Evolutionary conservation across 768 basidiomycete genomes (phyloP), one percentile per base, ranked within the genome.

Genomic region (Termitomyces sp.): DNA sequence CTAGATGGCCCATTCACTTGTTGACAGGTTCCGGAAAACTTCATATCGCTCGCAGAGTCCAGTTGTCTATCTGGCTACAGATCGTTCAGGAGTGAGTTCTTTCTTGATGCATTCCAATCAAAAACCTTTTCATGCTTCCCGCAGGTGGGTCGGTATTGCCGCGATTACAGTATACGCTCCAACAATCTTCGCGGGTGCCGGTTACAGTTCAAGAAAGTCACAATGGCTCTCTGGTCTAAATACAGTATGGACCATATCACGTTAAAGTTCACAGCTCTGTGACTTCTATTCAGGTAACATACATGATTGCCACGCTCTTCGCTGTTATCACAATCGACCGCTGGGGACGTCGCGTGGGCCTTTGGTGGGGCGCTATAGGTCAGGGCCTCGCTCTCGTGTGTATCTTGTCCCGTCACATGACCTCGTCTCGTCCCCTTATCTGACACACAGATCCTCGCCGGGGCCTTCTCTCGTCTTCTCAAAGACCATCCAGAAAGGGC

Each of bases 191-290:
- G 70, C 76, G 8, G 69, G 70, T 59, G 76, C 76, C 22, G 76
- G 76, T 14, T 78, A 77, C 55, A 70, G 67, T 38, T 64, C 76
- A 18, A 66, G 76, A 52, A 78, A 78, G 60, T 66, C 74, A 0
- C 74, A 77, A 49, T 76, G 76, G 76, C 66, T 78, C 16, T 75
- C 75, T 13, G 76, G 76, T 4, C 62, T 78, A n/a, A 76, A 78
- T 61, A 72, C 74, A 55, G 76, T 75, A 63, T 26, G 68, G 55
- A n/a, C 18, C 26, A 18, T 38, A 18, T 41, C 16, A 14, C 3
- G 3, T 26, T 14, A 11, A 49, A n/a, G 3, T 54, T 30, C 18
- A 7, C 6, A 18, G 26, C 18, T 35, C 5, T 33, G 33, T 22
- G n/a, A 41, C n/a, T 18, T 36, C 22, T 26, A 28, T 1, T 49